Evolutionary conservation across 2,329 filamentous ascomycete genomes (phyloP).

Genomic region (Xylaria arbuscula): DNA sequence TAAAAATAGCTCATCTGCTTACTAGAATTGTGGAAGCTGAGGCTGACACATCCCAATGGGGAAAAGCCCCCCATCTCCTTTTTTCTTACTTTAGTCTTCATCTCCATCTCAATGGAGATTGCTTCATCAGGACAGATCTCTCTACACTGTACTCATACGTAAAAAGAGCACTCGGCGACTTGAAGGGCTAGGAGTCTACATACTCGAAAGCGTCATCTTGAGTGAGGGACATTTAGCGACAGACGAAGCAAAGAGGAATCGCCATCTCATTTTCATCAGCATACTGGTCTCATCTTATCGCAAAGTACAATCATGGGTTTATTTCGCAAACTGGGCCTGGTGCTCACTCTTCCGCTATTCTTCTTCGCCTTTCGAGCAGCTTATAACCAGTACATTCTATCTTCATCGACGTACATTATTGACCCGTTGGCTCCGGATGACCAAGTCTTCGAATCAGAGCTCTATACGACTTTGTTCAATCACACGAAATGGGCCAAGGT

Average conservation of each 20-base stretch:
- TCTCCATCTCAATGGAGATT: constrained; percentile 20
- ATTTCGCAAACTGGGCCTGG: constrained; percentile 37
- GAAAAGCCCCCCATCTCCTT: constrained; percentile 26
- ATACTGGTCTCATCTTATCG: constrained; percentile 14
- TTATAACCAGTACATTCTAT: constrained; percentile 36
- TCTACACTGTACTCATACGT: constrained; percentile 13
- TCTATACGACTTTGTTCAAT: constrained; percentile 37
- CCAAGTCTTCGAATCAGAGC: constrained; percentile 36
- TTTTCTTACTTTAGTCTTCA: constrained; percentile 35
- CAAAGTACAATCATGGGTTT: constrained; percentile 29
- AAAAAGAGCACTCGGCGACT: neutral
- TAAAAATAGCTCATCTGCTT: constrained; percentile 40
- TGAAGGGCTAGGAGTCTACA: neutral
- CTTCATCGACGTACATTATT: constrained; percentile 35
- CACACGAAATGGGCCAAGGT: constrained; percentile 37
- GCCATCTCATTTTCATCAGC: constrained; percentile 3
- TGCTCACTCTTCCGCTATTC: constrained; percentile 27
- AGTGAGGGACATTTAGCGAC: neutral
- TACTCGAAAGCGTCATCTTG: neutral
- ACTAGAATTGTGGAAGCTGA: constrained; percentile 32
- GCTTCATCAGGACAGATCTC: constrained; percentile 38
- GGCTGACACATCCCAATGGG: constrained; percentile 29
- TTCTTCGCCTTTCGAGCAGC: constrained; percentile 29
- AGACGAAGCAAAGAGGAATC: constrained; percentile 2
- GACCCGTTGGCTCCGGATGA: constrained; percentile 37